Evolutionary conservation across 2,329 filamentous ascomycete species (phyloP), one percentile per base, ranked within the genome.

Genomic region (Meredithiella fracta): DNA sequence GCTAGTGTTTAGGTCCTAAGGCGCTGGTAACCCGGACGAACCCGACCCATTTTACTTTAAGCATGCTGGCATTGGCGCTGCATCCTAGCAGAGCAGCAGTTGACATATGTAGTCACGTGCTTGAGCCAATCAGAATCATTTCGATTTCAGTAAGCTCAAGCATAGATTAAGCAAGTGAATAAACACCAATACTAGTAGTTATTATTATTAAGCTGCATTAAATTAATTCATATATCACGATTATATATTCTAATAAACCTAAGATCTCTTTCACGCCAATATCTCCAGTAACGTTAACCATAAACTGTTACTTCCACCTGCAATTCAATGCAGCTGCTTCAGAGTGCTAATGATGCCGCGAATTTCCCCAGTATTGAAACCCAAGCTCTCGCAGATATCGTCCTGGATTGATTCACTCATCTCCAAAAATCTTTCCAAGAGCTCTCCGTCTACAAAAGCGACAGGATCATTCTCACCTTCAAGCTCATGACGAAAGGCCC

Each of bases 391-490:
- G 57, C 71, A 80, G 52, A 77, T 71, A 55, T 69, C 66, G 61
- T 69, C 71, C 67, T 82, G 80, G 42, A 69, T 69, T 38, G 72
- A 71, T 56, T 83, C 79, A 49, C 77, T 73, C 60, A 86, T 71
- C 60, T 89, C 82, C 61, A 97, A 67, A 65, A 96, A 96, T 53
- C 79, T 70, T 69, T 97, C 91, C 11, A 98, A 74, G 63, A 97
- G 73, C 66, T 96, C 91, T 0, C 91, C 92, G 64, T 98, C 92
- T 11, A 98, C 79, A 63, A 97, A 97, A 1, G 91, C 77, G 64
- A 80, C 86, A 0, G 92, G 91, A 0, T 85, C 82, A 0, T 85
- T 86, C 2, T 85, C 82, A 0, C 79, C 78, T 58, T 85, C 79
- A 17, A 82, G 73, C 25, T 84, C 81, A 55, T 81, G 94, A 59